A percentile compares a stretch with the other conserved stretches of the same genome.
Evolutionary conservation across 2,329 filamentous ascomycete species (phyloP).

Genomic region (Rhexocercosporidium sp.): DNA sequence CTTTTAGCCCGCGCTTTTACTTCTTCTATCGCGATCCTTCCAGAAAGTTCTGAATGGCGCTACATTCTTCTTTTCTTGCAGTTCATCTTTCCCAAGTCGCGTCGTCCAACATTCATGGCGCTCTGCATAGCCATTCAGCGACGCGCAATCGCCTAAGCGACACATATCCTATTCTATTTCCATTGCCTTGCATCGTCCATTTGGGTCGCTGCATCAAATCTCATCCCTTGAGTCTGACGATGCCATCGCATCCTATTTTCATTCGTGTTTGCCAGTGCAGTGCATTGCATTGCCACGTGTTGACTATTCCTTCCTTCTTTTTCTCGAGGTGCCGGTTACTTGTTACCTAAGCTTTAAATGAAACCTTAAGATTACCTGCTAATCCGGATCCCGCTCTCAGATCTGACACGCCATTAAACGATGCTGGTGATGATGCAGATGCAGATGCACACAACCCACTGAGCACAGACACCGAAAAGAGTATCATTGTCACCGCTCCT

Average conservation of each 20-base stretch:
- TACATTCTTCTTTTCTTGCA: conserved; percentile 3
- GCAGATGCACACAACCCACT: conserved; percentile 16
- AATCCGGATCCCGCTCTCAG: conserved; percentile 24
- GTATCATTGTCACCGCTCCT: conserved; percentile 32
- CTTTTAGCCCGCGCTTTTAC: not conserved
- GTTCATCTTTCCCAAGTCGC: conserved; percentile 10
- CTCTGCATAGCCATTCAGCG: conserved; percentile 30
- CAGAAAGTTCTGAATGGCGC: not conserved
- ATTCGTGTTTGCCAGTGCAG: conserved; percentile 12
- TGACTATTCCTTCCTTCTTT: conserved; percentile 22
- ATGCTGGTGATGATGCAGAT: conserved; percentile 13
- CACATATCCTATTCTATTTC: conserved; percentile 23
- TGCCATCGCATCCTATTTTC: conserved; percentile 10
- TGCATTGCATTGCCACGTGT: conserved; percentile 31
- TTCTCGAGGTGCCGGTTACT: conserved; percentile 23
- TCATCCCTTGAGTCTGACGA: conserved; percentile 19
- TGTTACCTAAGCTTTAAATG: conserved; percentile 31
- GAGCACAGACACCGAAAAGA: conserved; percentile 33
- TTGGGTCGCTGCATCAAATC: conserved; percentile 12
- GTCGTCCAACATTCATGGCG: conserved; percentile 17
- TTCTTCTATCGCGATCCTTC: conserved; percentile 4
- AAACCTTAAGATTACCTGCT: conserved; percentile 30
- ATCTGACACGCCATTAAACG: conserved; percentile 29
- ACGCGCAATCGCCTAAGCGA: conserved; percentile 34
- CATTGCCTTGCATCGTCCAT: conserved; percentile 3